phyloP scores from a whole-genome alignment of 352 stramenopile genomes.

The Phytophthora pini region DNA sequence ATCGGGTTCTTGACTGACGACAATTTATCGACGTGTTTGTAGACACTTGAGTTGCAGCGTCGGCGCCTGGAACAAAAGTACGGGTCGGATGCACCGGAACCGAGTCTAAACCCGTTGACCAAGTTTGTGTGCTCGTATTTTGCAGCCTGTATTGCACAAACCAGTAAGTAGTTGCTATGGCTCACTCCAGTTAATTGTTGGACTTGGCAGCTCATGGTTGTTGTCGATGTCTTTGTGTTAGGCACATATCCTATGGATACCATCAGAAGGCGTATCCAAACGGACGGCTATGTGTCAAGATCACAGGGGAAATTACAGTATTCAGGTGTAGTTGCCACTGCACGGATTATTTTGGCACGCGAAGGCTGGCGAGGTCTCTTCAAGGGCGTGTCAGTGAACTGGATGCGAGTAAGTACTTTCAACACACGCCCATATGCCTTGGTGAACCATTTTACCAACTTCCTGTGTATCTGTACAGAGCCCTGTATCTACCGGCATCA shows the following conservation, averaged over 20 bases:
- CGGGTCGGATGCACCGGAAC: constrained; percentile 29
- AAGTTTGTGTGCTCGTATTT: constrained; percentile 90
- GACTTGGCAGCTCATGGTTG: neutral
- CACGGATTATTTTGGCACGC: constrained; percentile 69
- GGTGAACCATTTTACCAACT: neutral
- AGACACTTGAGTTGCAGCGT: constrained; percentile 63
- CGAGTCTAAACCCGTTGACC: constrained; percentile 67
- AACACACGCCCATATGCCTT: neutral
- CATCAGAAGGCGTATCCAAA: constrained; percentile 84
- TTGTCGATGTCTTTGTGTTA: constrained; percentile 27
- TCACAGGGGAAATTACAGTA: constrained; percentile 57
- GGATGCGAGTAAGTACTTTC: constrained; percentile 74
- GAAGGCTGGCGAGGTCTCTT: constrained; percentile 87
- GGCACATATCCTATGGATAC: constrained; percentile 89
- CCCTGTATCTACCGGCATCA: constrained; percentile 86
- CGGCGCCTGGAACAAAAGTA: constrained; percentile 37
- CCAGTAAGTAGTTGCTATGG: constrained; percentile 45
- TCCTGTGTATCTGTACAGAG: constrained; percentile 48
- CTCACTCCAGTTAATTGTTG: neutral
- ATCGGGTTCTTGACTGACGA: neutral
- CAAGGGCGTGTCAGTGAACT: constrained; percentile 89
- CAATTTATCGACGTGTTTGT: neutral
- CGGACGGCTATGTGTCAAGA: constrained; percentile 77
- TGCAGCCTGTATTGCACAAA: constrained; percentile 85
- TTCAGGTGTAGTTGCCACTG: constrained; percentile 70